Evolutionary conservation across 2,329 filamentous ascomycete species (phyloP), one percentile per base, ranked within the genome.

Genomic region (Teratosphaeria pseudoeucalypti): DNA sequence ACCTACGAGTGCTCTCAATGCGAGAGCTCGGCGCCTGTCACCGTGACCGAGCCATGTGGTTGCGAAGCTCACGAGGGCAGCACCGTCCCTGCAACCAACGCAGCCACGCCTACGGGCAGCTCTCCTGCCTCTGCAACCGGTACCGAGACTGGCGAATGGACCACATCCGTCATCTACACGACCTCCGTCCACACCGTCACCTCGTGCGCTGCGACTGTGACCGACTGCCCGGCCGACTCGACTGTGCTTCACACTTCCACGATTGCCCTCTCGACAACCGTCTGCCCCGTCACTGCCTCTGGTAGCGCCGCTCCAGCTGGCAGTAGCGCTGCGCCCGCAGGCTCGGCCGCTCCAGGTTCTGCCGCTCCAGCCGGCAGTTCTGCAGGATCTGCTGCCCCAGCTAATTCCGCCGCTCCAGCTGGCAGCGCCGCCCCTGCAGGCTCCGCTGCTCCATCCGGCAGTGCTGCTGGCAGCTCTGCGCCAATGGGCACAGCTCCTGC

Each of bases 231-330:
- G 16, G 64, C 64, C 27, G 57, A 62, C 5, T 54, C 52, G 34
- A 60, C 57, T 23, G 67, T 69, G 6, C 64, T 72, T 34, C 64
- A 73, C 57, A 77, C 75, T 19, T 67, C 69, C 55, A 72, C 71
- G 37, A 63, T 74, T 55, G 69, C 71, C 49, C 64, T 74, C 55
- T 73, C 70, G 43, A 77, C 75, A 54, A 77, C 75, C 23, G 67
- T 75, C 63, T 76, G 74, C 69, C 71, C 75, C 29, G 67, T 72
- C 32, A 72, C 71, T 27, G 63, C 61, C 6, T 63, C 65, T 32
- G 23, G 53, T 52, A 56, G 55, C 54, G 39, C 53, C 14, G 57
- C 59, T 56, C 27, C 27, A 19, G 23, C 32, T 14, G 37, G 37
- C 11, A 43, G 37, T n/a, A 32, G 29, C 11, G 37, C 39, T 53